Evolutionary conservation across 305 asterid genomes (phyloP).

Genomic region (Fraxinus velutina): DNA sequence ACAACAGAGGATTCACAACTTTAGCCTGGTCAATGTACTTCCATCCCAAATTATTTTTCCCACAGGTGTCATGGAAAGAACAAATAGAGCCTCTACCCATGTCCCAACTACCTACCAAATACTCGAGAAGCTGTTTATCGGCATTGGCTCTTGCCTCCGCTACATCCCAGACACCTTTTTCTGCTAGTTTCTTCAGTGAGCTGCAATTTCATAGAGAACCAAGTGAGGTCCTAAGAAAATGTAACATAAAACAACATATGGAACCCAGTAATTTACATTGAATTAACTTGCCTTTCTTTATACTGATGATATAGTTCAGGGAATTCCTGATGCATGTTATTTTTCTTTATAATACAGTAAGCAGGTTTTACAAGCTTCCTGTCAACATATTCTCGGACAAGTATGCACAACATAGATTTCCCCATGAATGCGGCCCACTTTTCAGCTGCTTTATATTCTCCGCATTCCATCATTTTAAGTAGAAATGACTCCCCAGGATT

Average conservation of each 20-base stretch:
- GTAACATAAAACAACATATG: constrained; percentile 15
- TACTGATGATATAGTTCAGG: constrained; percentile 77
- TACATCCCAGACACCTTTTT: constrained; percentile 90
- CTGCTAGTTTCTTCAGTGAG: constrained; percentile 84
- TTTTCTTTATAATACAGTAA: constrained; percentile 59
- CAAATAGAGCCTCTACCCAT: background rate
- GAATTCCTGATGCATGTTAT: constrained; percentile 65
- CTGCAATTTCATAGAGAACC: constrained; percentile 45
- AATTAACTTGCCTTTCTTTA: constrained; percentile 69
- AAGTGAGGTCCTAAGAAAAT: constrained; percentile 4
- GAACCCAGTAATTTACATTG: constrained; percentile 19
- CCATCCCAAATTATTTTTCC: background rate
- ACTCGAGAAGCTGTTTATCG: constrained; percentile 68
- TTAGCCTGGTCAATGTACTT: background rate
- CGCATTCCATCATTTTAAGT: constrained; percentile 55
- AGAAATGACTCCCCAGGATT: constrained; percentile 62
- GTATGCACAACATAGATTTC: constrained; percentile 55
- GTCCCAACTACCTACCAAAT: constrained; percentile 57
- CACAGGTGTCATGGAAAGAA: background rate
- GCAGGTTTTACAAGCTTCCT: constrained; percentile 51
- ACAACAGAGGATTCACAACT: background rate
- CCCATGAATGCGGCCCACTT: constrained; percentile 93
- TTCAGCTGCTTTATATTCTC: constrained; percentile 73
- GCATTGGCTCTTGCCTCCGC: constrained; percentile 79
- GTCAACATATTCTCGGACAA: constrained; percentile 60